Conservation (phyloP, 208 protist species). For the Leishmania major region DNA sequence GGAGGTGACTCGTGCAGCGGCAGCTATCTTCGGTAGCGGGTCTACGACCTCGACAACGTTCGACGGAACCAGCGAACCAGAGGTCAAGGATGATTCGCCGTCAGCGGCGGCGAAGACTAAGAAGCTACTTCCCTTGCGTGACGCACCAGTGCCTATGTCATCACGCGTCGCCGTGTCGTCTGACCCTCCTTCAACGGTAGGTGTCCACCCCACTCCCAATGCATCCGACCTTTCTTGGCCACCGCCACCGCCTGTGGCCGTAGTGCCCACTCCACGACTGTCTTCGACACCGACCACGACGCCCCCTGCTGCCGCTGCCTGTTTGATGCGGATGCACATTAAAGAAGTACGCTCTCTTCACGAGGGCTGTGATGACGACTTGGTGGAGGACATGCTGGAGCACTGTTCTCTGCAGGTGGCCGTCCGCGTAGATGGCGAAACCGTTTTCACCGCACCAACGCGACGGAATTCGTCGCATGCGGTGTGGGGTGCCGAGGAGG, state of each 20-base stretch:
- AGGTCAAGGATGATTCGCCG: background rate
- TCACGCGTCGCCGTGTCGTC: background rate
- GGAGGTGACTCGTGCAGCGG: background rate
- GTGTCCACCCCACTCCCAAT: background rate
- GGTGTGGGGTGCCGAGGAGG: slow-evolving; percentile 45
- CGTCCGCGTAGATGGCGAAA: slow-evolving; percentile 47
- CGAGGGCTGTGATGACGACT: slow-evolving; percentile 25
- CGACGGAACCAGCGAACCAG: background rate
- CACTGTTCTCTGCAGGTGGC: slow-evolving; percentile 51
- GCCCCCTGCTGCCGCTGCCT: background rate
- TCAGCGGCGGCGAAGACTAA: background rate
- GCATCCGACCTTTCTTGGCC: background rate
- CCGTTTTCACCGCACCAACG: slow-evolving; percentile 45
- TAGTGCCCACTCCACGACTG: background rate
- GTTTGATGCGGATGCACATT: slow-evolving; percentile 25
- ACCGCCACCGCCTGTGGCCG: slow-evolving; percentile 3
- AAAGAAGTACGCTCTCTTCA: slow-evolving; percentile 40
- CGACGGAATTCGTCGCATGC: slow-evolving; percentile 34
- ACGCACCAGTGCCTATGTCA: background rate
- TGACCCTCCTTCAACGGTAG: background rate
- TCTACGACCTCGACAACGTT: background rate
- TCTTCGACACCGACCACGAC: background rate
- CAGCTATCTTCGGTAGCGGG: background rate
- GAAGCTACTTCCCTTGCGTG: background rate
- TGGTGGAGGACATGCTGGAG: slow-evolving; percentile 43